Evolutionary conservation across 2,329 filamentous ascomycete species (phyloP).

Genomic region (Claviceps sorghi): DNA sequence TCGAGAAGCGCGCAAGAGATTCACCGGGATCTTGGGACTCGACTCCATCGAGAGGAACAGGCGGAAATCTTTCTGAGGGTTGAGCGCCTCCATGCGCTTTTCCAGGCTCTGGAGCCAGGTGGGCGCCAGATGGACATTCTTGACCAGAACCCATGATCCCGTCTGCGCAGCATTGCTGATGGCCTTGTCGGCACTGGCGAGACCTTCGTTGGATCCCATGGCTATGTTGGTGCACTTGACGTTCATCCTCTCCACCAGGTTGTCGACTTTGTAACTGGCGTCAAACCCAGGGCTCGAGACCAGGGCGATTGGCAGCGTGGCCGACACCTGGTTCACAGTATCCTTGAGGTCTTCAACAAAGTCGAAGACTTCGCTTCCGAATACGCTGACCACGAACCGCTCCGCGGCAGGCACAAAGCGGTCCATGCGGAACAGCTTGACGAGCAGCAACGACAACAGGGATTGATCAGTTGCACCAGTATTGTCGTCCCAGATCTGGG

Average conservation of each 20-base stretch:
- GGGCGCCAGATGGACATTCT: conserved; percentile 94
- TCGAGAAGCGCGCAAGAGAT: conserved; percentile 79
- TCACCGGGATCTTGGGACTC: conserved; percentile 92
- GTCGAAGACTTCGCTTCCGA: conserved; percentile 71
- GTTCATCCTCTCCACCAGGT: conserved; percentile 69
- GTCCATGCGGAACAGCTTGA: conserved; percentile 92
- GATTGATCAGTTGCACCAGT: conserved; percentile 57
- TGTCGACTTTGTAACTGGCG: conserved; percentile 97
- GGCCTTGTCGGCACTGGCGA: conserved; percentile 87
- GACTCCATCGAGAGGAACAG: conserved; percentile 97
- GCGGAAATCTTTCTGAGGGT: conserved; percentile 83
- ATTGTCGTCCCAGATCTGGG: conserved; percentile 53
- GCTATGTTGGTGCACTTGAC: conserved; percentile 90
- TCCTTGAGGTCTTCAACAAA: conserved; percentile 72
- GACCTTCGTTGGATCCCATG: conserved; percentile 94
- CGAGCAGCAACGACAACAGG: conserved; percentile 68
- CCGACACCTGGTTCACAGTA: conserved; percentile 70
- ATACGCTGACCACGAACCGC: conserved; percentile 74
- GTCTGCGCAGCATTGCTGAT: conserved; percentile 83
- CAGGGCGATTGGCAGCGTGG: conserved; percentile 74
- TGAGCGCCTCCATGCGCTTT: conserved; percentile 90
- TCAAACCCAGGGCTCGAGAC: conserved; percentile 95
- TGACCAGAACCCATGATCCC: conserved; percentile 92
- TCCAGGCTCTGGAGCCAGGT: conserved; percentile 95
- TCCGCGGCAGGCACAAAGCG: conserved; percentile 88